Conservation (phyloP, 1,139 yeast genomes). For the Eremothecium gossypii region DNA sequence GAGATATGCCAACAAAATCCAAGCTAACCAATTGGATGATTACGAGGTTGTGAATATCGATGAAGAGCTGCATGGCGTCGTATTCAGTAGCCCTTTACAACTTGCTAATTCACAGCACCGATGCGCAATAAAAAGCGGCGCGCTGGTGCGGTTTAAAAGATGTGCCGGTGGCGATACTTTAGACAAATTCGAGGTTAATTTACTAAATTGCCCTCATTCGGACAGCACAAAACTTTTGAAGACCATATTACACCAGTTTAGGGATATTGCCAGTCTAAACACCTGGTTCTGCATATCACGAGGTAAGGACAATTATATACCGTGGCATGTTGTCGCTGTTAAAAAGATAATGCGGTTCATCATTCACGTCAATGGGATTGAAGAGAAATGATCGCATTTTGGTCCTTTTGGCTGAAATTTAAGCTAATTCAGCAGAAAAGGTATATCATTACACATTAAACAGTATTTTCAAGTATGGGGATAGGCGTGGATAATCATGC, state of each 20-base stretch:
- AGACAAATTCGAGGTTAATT: constrained; percentile 46
- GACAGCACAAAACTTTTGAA: constrained; percentile 47
- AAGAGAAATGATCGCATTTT: background rate
- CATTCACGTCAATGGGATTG: constrained; percentile 32
- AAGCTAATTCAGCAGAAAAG: too few species aligned
- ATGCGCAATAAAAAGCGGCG: constrained; percentile 64
- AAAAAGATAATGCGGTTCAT: constrained; percentile 47
- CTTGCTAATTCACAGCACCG: constrained; percentile 63
- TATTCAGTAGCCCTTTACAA: constrained; percentile 54
- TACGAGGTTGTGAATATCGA: constrained; percentile 39
- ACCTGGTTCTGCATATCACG: constrained; percentile 36
- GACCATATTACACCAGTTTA: constrained; percentile 55
- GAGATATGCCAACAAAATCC: constrained; percentile 12
- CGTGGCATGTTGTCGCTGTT: constrained; percentile 84
- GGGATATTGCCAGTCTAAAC: constrained; percentile 47
- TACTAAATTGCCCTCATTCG: constrained; percentile 63
- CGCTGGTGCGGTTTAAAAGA: constrained; percentile 40
- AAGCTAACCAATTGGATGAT: constrained; percentile 30
- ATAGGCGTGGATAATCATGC: background rate
- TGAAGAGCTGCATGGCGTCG: constrained; percentile 54
- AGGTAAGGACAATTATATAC: constrained; percentile 38
- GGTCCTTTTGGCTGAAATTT: too few species aligned
- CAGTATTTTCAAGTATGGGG: background rate
- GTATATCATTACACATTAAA: background rate
- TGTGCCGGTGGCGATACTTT: constrained; percentile 28